A percentile compares a stretch with the other conserved stretches of the same genome.
Evolutionary conservation across 2,329 filamentous ascomycete genomes (phyloP).

Genomic region (Fusarium heterosporum): DNA sequence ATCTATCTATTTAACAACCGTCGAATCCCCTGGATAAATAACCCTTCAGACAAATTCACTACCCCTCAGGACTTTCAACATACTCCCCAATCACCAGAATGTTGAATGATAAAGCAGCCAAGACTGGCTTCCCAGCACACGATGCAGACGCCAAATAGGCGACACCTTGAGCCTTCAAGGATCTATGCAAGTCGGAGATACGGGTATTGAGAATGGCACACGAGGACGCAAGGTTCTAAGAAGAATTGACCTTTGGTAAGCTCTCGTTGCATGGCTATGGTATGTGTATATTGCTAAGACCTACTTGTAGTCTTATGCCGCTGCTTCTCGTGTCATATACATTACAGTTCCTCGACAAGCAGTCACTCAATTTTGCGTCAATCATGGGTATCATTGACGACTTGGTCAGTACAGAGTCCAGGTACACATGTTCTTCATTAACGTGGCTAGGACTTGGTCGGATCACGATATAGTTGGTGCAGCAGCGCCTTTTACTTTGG

Average conservation of each 20-base stretch:
- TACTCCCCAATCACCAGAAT: not conserved
- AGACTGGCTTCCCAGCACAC: not conserved
- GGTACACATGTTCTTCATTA: not conserved
- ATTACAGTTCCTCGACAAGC: constrained; percentile 44
- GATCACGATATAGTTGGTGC: constrained; percentile 38
- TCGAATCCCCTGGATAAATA: not conserved
- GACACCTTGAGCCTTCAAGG: constrained; percentile 29
- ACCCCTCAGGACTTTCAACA: not conserved
- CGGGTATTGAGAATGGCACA: constrained; percentile 1
- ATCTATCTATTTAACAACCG: constrained; percentile 15
- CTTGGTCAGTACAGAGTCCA: not conserved
- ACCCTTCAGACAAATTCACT: not conserved
- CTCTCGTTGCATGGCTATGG: rapidly evolving
- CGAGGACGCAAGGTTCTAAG: constrained; percentile 4
- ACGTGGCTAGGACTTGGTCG: constrained; percentile 23
- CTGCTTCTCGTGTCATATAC: constrained; percentile 41
- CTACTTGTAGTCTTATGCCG: constrained; percentile 23
- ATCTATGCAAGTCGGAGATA: constrained; percentile 21
- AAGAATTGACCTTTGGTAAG: constrained; percentile 38
- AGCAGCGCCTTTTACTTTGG: constrained; percentile 43
- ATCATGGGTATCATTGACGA: constrained; percentile 44
- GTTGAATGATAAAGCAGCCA: constrained; percentile 22
- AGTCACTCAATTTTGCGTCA: constrained; percentile 41
- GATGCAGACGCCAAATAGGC: constrained; percentile 22
- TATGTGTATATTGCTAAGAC: not conserved